phyloP scores from a whole-genome alignment of 2,329 filamentous ascomycete species.

The Cladosporium sp. region DNA sequence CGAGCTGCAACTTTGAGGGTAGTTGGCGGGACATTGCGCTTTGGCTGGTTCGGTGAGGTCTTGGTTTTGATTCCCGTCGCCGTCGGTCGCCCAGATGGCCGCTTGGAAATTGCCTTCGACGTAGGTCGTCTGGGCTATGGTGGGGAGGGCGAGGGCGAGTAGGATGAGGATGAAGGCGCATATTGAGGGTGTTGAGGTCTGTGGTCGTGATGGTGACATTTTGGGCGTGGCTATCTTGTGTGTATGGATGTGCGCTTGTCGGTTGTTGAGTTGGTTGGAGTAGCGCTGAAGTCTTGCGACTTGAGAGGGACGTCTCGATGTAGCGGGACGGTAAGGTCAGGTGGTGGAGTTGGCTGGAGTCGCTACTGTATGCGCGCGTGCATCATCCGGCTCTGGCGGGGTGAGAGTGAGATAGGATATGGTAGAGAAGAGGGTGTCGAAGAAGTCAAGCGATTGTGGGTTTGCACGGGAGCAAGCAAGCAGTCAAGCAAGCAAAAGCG shows the following conservation, averaged over 20 bases:
- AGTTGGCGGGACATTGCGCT: conserved; percentile 33
- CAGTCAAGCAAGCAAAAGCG: not conserved
- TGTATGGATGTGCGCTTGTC: too few species aligned
- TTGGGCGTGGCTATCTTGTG: conserved; percentile 1
- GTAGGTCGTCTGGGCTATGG: conserved; percentile 20
- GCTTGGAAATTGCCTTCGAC: conserved; percentile 31
- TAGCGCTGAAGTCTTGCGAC: too few species aligned
- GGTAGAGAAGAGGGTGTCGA: too few species aligned
- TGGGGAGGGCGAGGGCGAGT: conserved; percentile 12
- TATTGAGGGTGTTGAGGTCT: conserved; percentile 13
- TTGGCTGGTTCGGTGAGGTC: conserved; percentile 21
- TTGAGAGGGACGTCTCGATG: too few species aligned
- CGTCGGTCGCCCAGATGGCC: conserved; percentile 11
- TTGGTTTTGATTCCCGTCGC: conserved; percentile 25
- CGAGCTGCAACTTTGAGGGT: conserved; percentile 38
- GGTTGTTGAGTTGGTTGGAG: not conserved
- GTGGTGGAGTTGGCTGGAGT: too few species aligned
- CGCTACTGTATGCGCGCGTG: not conserved
- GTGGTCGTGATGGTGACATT: not conserved
- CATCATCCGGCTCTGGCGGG: not conserved
- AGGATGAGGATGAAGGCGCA: conserved; percentile 14
- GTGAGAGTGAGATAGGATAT: not conserved
- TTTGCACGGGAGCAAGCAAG: not conserved
- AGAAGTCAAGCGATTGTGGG: not conserved
- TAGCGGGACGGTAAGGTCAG: too few species aligned